Conservation (phyloP, 176 grass and related monocot species). For the Ampelocalamus luodianensis region DNA sequence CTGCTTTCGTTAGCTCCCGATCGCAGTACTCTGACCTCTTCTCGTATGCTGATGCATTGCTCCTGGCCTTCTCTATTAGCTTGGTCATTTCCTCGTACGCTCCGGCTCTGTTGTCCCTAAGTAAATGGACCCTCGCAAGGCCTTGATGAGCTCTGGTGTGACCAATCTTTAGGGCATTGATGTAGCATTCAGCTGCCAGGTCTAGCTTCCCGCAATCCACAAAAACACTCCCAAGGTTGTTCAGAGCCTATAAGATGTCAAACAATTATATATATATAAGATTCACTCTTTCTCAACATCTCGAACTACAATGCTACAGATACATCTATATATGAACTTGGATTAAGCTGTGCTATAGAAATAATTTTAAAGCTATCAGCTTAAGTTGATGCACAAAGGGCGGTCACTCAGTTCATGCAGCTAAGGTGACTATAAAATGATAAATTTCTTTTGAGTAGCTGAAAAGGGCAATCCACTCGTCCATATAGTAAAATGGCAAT, state of each 20-base stretch:
- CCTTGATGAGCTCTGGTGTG: slow-evolving; percentile 98
- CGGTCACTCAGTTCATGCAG: background rate
- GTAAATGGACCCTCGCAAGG: slow-evolving; percentile 90
- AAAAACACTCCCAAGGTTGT: slow-evolving; percentile 98
- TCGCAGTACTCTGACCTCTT: slow-evolving; percentile 98
- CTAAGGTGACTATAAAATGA: background rate
- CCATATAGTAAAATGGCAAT: slow-evolving; percentile 18
- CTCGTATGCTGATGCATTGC: slow-evolving; percentile 96
- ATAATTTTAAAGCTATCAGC: background rate
- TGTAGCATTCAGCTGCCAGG: slow-evolving; percentile 95
- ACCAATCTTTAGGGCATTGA: slow-evolving; percentile 85
- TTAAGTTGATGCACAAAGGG: background rate
- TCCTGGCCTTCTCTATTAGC: slow-evolving; percentile 94
- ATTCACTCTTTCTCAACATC: slow-evolving; percentile 18
- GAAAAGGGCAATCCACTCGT: background rate
- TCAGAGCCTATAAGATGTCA: slow-evolving; percentile 77
- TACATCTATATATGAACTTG: slow-evolving; percentile 10
- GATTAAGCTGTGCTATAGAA: background rate
- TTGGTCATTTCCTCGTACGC: slow-evolving; percentile 98
- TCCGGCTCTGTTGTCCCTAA: slow-evolving; percentile 67
- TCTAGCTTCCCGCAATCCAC: slow-evolving; percentile 93
- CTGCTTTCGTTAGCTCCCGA: slow-evolving; percentile 77
- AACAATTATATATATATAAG: slow-evolving; percentile 27
- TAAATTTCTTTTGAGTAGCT: slow-evolving; percentile 2
- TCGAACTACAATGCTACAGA: slow-evolving; percentile 18